Base-by-base conservation (phyloP, 1,139 yeast species). In the Saccharomycopsis phalli region DNA sequence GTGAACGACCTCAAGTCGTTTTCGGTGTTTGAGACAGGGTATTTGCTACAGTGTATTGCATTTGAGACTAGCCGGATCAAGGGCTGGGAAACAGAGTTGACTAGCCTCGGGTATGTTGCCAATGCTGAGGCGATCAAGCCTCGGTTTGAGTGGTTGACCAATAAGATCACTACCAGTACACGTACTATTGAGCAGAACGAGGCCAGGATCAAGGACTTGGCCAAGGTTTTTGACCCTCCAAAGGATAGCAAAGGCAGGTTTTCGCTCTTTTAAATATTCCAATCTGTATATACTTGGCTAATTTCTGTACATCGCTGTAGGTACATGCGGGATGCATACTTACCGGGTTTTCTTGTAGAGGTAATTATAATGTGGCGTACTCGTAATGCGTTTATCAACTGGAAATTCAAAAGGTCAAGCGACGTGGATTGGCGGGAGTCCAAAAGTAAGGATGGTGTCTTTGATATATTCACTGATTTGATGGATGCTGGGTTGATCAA, bases 71-170 rank as follows among this genome's bases (percentile, higher is more conserved):
- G 64, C 3, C 75, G 80, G 55, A 80, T 91, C 44, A 56, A 62
- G 41, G 71, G 69, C 49, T 66, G 71, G 52, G 96, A 88, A 55
- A 76, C 69, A 20, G 96, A 91, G 53, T 63, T 91, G 38, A 62
- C 64, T n/a, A 66, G 66, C 26, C 66, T 86, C 41, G 68, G 76
- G 1, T 58, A 59, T 35, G 61, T 73, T 32, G 66, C 68, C 2
- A 74, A 68, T 40, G 58, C 64, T 23, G 69, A 68, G 53, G 67
- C 71, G 41, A 69, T 82, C 53, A 74, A 67, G 47, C 66, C 69
- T 18, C 68, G 97, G 53, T 57, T 81, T 41, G 71, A 71, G 19
- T 87, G 81, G 51, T 59, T 88, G 38, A 69, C 79, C 3, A 66
- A 62, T 25, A 84, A 84, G 60, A 74, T 88, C 48, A 74, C 72